A percentile compares a stretch with the other conserved stretches of the same genome.
These are phyloP conservation scores for Suhomyces canberraensis DNA, from an alignment of 805 yeast species.

Conservation along the genomic window DNA sequence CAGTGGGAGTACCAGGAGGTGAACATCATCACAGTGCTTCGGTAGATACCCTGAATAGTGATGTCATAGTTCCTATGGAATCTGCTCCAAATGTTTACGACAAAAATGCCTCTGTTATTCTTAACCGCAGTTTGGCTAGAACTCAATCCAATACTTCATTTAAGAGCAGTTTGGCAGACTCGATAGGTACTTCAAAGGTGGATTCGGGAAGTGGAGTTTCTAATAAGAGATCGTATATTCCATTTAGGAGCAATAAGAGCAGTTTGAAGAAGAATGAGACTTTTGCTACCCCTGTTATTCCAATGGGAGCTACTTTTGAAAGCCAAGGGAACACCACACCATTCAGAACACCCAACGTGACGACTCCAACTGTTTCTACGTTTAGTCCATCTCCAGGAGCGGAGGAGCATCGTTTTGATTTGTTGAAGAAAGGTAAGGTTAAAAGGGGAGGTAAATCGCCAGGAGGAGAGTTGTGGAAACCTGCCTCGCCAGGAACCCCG, in stretches of 20 bases:
- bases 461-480: no score
- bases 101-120: conserved; percentile 71
- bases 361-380: conserved; percentile 10
- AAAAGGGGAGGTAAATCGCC: no score
- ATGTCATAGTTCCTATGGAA: conserved; percentile 52
- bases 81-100: conserved; percentile 78
- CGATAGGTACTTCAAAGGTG: conserved; percentile 32
- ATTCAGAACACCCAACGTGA: conserved; percentile 11
- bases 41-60: conserved; percentile 54
- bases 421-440: no score
- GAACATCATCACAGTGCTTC: conserved; percentile 50
- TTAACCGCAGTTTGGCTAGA: conserved; percentile 69
- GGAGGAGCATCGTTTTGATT: no score
- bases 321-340: conserved; percentile 12
- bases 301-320: conserved; percentile 20
- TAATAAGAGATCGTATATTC: conserved; percentile 37
- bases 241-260: conserved; percentile 35
- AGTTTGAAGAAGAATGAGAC: conserved; percentile 10
- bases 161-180: conserved; percentile 71
- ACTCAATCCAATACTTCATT: conserved; percentile 76
- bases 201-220: conserved; percentile 10
- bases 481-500: no score
- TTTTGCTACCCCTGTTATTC: conserved; percentile 21
- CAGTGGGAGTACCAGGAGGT: background rate
- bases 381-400: conserved; percentile 5